phyloP scores from a whole-genome alignment of 164 flowering plant species.

The Tetracentron sinense region DNA sequence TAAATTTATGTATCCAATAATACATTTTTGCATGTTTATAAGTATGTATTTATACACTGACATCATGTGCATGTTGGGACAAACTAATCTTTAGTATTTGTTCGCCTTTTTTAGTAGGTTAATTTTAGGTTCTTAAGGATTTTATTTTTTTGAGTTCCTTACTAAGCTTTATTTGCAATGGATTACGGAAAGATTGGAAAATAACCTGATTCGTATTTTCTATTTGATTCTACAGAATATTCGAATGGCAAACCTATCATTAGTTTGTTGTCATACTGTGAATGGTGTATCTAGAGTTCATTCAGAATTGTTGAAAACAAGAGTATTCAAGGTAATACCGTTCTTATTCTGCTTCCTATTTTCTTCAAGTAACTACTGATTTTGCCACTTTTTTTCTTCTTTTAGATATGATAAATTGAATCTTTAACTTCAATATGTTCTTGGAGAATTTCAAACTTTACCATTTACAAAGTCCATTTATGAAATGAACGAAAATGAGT shows the following conservation, averaged over 20 bases:
- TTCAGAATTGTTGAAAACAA: slow-evolving; percentile 36
- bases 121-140: neutral
- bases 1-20: no score
- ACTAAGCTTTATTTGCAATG: neutral
- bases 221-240: slow-evolving; percentile 32
- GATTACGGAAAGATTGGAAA: neutral
- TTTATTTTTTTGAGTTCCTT: neutral
- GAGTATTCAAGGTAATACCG: slow-evolving; percentile 44
- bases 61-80: no score
- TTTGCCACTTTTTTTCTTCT: neutral
- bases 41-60: no score
- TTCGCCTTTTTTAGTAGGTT: neutral
- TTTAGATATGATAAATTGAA: neutral
- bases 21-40: no score
- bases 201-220: neutral
- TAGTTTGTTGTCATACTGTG: slow-evolving; percentile 48
- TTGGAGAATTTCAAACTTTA: no score
- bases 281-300: slow-evolving; percentile 56
- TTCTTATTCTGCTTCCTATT: neutral
- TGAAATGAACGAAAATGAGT: no score
- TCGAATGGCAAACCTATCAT: slow-evolving; percentile 49
- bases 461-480: no score
- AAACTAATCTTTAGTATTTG: no score
- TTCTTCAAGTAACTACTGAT: neutral
- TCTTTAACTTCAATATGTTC: no score